Evolutionary conservation across 2,329 filamentous ascomycete genomes (phyloP), one percentile per base, ranked within the genome.

Genomic region (Fusarium brevicatenulatum): DNA sequence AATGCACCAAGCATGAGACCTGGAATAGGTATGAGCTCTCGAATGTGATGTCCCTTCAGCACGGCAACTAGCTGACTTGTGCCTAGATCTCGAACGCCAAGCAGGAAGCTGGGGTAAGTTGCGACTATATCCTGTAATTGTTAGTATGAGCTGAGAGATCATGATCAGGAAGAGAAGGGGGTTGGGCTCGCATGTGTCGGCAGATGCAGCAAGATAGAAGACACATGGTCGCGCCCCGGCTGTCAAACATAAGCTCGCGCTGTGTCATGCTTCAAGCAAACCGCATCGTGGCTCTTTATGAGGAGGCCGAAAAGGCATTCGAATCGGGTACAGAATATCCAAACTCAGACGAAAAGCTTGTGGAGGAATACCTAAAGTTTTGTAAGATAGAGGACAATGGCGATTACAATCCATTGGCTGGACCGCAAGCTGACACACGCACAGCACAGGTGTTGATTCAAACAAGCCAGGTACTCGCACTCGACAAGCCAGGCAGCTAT

Each of bases 401-500:
- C 28, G 28, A 34, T 34, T 19, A 50, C 30, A 6, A 34, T 23
- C 47, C 47, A 50, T 19, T 50, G 18, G 30, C 47, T 23, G 16
- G n/a, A 36, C 30, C n/a, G 30, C n/a, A 52, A 25, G 30, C 49
- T 52, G 32, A 52, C 11, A 36, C n/a, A 19, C 49, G 9, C 23
- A 10, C 18, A 55, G 69, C 16, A 15, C 28, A 34, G 13, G 13
- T 43, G 8, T 0, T 69, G 3, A 15, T 49, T 16, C 39, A 34
- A 28, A 9, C 56, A 34, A 59, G 13, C 23, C 49, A 46, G 11
- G 18, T 69, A 7, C n/a, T 42, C n/a, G 30, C 15, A 11, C 30
- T 71, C 25, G 44, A 49, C 15, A 59, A 65, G 30, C 63, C 69
- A 21, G 25, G 50, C 11, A 68, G 9, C 5, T 16, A 19, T 36